Evolutionary conservation across 1,284 basidiomycete species (phyloP).

Genomic region (Pyrrhoderma noxium): DNA sequence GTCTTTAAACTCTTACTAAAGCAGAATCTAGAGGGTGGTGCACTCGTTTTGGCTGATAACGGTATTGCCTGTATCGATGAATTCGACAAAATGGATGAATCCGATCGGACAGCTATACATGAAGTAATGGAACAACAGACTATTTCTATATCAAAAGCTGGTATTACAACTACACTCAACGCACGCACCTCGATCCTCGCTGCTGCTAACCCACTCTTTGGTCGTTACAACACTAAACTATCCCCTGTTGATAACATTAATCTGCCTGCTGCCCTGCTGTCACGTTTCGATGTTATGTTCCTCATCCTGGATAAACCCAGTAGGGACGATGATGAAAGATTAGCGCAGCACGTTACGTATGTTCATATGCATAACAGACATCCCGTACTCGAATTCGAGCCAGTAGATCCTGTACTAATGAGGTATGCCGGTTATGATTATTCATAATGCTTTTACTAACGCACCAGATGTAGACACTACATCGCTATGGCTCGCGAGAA

Average conservation of each 20-base stretch:
- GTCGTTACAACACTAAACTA: slow-evolving; percentile 95
- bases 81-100: slow-evolving; percentile 99
- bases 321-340: slow-evolving; percentile 90
- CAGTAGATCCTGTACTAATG: slow-evolving; percentile 84
- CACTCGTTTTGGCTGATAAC: slow-evolving; percentile 96
- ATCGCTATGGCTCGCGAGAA: slow-evolving; percentile 90
- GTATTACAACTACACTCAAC: slow-evolving; percentile 97
- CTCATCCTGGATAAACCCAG: slow-evolving; percentile 94
- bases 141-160: slow-evolving; percentile 98
- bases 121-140: slow-evolving; percentile 99
- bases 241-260: slow-evolving; percentile 99
- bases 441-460: background rate
- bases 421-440: slow-evolving; percentile 42
- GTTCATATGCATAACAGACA: slow-evolving; percentile 96
- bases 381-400: slow-evolving; percentile 78
- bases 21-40: slow-evolving; percentile 79
- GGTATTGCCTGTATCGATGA: slow-evolving; percentile 99
- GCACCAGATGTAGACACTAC: slow-evolving; percentile 63
- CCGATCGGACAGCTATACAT: slow-evolving; percentile 96
- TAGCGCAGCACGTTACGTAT: slow-evolving; percentile 95
- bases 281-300: slow-evolving; percentile 95
- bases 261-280: slow-evolving; percentile 91
- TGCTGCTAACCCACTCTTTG: slow-evolving; percentile 96
- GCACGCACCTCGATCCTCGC: slow-evolving; percentile 98
- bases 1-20: too few relatives aligned